Evolutionary conservation across 192 early-diverging fungal species (phyloP), one percentile per base, ranked within the genome.

Genomic region (Coemansia sp.): DNA sequence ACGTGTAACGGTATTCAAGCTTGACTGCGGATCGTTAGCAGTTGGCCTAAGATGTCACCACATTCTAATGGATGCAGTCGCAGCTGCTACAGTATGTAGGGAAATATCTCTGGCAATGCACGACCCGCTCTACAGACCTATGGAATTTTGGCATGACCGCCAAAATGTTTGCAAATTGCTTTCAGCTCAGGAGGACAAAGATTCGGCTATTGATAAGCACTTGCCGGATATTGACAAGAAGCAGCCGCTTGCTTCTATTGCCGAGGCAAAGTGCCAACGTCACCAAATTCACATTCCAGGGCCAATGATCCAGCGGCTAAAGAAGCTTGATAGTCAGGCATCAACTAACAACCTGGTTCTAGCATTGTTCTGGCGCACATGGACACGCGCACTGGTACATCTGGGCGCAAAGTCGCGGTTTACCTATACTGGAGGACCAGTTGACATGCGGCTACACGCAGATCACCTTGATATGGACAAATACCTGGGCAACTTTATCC

Each of bases 311-410:
- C 17, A 27, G 30, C 39, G 17, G 7, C 34, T 37, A 8, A 37
- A 37, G 39, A 45, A 44, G 6, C n/a, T 46, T 7, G 43, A 33
- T n/a, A 21, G 34, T 14, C 15, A 25, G 6, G 37, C 9, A 25
- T 52, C 59, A 13, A 43, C 64, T 4, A 73, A 67, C 47, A 12
- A 47, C 7, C 52, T 63, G 33, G 55, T 60, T 14, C 43, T 73
- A 52, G 64, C 71, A 8, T 19, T 67, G 41, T n/a, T 73, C 5
- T 73, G 71, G 71, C 71, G 71, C 41, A 27, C 64, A 4, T 67
- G 65, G 56, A 51, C 64, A 0, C 61, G 71, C 4, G 41, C 42
- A 3, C 34, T 73, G 0, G 22, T 40, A 8, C 11, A 15, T 0
- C 64, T 54, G 1, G 64, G 70, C 19, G 62, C 70, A 4, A 21